Evolutionary conservation across 2,329 filamentous ascomycete species (phyloP).

Genomic region (Fonsecaea nubica): DNA sequence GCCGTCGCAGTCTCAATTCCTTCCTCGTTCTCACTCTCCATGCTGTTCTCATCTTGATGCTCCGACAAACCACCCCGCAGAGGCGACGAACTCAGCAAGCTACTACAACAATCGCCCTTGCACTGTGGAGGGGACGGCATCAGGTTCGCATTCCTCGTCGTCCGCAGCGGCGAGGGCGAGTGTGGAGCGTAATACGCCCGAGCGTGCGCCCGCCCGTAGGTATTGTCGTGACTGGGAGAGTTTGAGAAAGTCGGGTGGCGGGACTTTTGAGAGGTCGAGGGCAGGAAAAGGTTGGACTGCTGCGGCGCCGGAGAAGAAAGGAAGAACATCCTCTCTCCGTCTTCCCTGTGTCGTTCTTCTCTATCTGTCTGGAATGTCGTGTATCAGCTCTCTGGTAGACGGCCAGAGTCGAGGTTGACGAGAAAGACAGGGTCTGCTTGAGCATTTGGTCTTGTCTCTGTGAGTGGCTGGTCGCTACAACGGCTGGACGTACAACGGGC

Average conservation of each 20-base stretch:
- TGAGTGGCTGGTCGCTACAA: not conserved
- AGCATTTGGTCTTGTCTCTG: not conserved
- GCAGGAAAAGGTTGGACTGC: not conserved
- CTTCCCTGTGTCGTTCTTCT: not conserved
- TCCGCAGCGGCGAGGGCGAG: conserved; percentile 37
- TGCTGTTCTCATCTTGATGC: conserved; percentile 8
- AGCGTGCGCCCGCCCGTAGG: conserved; percentile 10
- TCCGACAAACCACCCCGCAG: conserved; percentile 8
- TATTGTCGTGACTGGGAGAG: not conserved
- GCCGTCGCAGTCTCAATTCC: not conserved
- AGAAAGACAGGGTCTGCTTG: not conserved
- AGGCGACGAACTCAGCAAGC: conserved; percentile 26
- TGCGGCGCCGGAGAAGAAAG: conserved; percentile 6
- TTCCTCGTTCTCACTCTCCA: not conserved
- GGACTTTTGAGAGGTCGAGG: conserved; percentile 7
- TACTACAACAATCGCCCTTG: conserved; percentile 5
- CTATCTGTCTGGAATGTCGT: not conserved
- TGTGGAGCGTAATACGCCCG: conserved; percentile 18
- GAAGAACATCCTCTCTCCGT: conserved; percentile 11
- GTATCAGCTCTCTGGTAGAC: not conserved
- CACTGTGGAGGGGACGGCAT: conserved; percentile 24
- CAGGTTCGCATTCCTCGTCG: conserved; percentile 38
- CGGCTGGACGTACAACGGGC: not conserved
- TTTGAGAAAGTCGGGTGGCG: not conserved
- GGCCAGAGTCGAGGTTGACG: not conserved